Evolutionary conservation across 345 rosid genomes (phyloP), one percentile per base, ranked within the genome.

Genomic region (Salix brachista): DNA sequence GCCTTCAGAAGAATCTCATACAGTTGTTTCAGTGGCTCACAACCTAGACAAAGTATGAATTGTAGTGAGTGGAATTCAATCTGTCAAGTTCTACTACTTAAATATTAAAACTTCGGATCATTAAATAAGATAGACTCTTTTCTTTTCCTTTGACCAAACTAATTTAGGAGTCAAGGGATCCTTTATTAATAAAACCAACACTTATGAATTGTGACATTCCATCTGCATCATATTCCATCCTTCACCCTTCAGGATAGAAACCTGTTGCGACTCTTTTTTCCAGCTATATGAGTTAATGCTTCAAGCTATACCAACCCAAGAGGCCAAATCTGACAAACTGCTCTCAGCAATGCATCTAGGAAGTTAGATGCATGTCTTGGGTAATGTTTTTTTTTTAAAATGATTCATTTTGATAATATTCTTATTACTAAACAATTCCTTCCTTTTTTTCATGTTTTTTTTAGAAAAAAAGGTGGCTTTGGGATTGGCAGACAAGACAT

Each of bases 11-110:
- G 91, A 65, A 92, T 91, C 86, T 83, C 80, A 75, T 90, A 91
- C 48, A 95, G 88, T 80, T 92, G 90, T 79, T 87, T 92, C 83
- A 96, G 68, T 64, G 96, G 94, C 85, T 91, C 92, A 14, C 88
- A 89, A 81, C 96, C 97, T 95, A 77, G 58, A 78, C 75, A 65
- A 66, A 32, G 8, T 1, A 11, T 32, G 52, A 8, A 70, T 3
- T 16, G 41, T 19, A 46, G 4, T 46, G 50, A 46, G 50, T 13
- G 50, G 50, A 46, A 46, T 46, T 46, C 50, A 46, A 46, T 46
- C 14, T 46, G 50, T 11, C 13, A 12, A 13, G 17, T 44, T 44
- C 16, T 14, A 13, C 50, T 14, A 1, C 50, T 46, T 13, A 3
- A 46, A 3, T 46, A 46, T 46, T 46, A 46, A 46, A 14, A 46